Conservation (phyloP, 2,329 filamentous ascomycete species). For the Waltergamsia citrina region DNA sequence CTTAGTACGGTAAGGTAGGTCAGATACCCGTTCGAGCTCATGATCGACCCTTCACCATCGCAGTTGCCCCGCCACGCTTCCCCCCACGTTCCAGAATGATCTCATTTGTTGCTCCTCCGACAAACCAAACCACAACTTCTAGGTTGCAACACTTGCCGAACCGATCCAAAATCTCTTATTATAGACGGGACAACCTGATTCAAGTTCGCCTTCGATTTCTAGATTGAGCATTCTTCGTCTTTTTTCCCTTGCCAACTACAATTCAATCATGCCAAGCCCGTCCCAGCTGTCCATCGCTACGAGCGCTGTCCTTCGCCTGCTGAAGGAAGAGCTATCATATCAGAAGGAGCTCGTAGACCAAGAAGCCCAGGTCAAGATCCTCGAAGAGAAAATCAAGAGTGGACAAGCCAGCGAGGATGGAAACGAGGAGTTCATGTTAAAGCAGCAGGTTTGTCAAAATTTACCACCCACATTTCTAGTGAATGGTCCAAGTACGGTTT, state of each 20-base stretch:
- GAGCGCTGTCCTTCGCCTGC: slow-evolving; percentile 67
- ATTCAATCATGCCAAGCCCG: slow-evolving; percentile 59
- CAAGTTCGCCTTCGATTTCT: background rate
- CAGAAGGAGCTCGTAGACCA: slow-evolving; percentile 76
- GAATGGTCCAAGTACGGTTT: no score
- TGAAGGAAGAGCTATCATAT: slow-evolving; percentile 89
- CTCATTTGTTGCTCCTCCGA: slow-evolving; percentile 13
- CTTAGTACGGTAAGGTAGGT: no score
- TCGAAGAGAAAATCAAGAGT: slow-evolving; percentile 50
- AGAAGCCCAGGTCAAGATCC: slow-evolving; percentile 57
- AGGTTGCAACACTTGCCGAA: background rate
- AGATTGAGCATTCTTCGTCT: no score
- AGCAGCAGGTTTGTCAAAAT: slow-evolving; percentile 68
- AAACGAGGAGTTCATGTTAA: slow-evolving; percentile 71
- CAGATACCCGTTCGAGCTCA: no score
- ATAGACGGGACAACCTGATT: no score
- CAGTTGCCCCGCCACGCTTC: slow-evolving; percentile 14
- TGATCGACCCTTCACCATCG: no score
- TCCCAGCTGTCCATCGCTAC: slow-evolving; percentile 72
- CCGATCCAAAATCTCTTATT: background rate
- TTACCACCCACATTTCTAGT: background rate
- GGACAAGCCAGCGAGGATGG: slow-evolving; percentile 48
- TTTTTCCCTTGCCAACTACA: background rate
- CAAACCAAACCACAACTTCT: background rate
- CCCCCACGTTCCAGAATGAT: slow-evolving; percentile 15